phyloP scores from a whole-genome alignment of 257 asterid genomes.

The Solanum appendiculatum region DNA sequence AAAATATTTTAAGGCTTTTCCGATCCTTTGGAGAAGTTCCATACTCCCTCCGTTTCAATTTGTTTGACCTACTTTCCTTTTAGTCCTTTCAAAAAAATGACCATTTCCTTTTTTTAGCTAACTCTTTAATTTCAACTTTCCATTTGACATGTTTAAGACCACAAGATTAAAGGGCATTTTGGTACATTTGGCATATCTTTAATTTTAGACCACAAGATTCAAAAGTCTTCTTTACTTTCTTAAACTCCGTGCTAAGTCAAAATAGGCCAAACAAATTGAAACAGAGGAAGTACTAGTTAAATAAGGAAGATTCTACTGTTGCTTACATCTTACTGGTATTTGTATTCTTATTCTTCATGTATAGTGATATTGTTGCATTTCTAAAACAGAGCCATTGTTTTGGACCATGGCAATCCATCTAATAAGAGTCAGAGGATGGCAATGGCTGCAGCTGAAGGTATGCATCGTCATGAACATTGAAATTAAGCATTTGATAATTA shows the following conservation, averaged over 20 bases:
- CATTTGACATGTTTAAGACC: background rate
- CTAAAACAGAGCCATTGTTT: slow-evolving; percentile 72
- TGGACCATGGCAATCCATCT: slow-evolving; percentile 70
- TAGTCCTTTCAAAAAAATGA: background rate
- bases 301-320: background rate
- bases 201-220: background rate
- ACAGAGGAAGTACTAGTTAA: background rate
- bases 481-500: background rate
- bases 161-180: background rate
- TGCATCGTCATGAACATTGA: slow-evolving; percentile 5
- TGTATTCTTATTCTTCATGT: background rate
- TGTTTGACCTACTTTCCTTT: background rate
- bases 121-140: background rate
- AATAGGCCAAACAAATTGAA: background rate
- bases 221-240: background rate
- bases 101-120: background rate
- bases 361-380: slow-evolving; percentile 4
- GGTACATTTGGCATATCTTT: background rate
- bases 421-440: slow-evolving; percentile 72
- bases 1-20: background rate
- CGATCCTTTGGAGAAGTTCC: background rate
- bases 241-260: background rate
- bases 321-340: background rate
- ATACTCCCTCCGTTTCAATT: background rate
- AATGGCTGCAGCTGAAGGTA: slow-evolving; percentile 75